These are phyloP conservation scores for Aspergillus cejpii DNA, from an alignment of 2,329 filamentous ascomycete species.

Conservation along the genomic window DNA sequence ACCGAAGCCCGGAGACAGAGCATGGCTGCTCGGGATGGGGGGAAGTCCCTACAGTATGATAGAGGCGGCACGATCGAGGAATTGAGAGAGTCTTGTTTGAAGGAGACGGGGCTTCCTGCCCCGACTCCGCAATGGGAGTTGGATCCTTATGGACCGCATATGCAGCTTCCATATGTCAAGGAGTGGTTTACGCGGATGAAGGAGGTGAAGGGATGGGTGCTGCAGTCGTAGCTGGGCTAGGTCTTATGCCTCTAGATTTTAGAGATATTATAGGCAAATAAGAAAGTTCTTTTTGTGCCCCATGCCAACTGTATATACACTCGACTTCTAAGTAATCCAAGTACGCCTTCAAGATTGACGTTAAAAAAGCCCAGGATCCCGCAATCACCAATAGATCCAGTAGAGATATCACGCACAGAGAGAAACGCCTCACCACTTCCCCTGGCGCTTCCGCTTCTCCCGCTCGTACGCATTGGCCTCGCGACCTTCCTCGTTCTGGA, in stretches of 20 bases:
- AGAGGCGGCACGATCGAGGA: constrained; percentile 40
- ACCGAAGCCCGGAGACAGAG: constrained; percentile 33
- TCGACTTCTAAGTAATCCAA: not conserved
- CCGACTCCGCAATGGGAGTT: constrained; percentile 43
- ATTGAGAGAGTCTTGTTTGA: constrained; percentile 31
- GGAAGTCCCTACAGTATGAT: constrained; percentile 33
- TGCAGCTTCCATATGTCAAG: constrained; percentile 39
- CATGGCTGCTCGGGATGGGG: constrained; percentile 25
- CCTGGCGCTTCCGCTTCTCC: constrained; percentile 70
- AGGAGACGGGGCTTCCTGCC: constrained; percentile 41
- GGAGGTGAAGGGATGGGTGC: constrained; percentile 10
- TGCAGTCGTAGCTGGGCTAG: too few species aligned
- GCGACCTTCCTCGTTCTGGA: constrained; percentile 84
- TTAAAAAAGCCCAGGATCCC: not conserved
- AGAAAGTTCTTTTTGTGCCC: not conserved
- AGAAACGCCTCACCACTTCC: constrained; percentile 42
- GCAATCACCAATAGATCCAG: not conserved
- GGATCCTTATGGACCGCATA: constrained; percentile 44
- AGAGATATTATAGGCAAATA: too few species aligned
- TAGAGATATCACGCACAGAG: not conserved
- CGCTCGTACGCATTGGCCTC: constrained; percentile 85
- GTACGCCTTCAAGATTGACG: not conserved
- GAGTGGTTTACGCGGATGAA: constrained; percentile 35
- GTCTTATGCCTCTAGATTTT: too few species aligned
- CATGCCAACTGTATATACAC: constrained; percentile 8